Percentiles rank a stretch among this genome's conserved stretches.
phyloP scores from a whole-genome alignment of 2,329 filamentous ascomycete genomes.

The Thielaviopsis populi region DNA sequence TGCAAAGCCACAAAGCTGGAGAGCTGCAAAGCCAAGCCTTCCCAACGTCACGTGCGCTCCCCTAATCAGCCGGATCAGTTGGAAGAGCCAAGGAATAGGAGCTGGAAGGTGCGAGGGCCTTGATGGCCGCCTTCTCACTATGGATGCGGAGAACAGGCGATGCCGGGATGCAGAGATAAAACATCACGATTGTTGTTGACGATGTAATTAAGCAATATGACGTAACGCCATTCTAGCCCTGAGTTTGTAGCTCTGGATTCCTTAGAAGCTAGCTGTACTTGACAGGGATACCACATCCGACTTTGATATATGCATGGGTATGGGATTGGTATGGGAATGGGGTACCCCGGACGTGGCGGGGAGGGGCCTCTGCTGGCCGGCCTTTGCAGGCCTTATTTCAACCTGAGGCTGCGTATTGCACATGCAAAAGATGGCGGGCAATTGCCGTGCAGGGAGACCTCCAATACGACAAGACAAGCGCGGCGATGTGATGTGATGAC shows the following conservation, averaged over 20 bases:
- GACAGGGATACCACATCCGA: neutral
- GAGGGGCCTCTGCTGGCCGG: neutral
- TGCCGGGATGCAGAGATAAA: neutral
- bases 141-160: neutral
- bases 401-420: neutral
- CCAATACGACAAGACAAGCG: neutral
- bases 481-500: neutral
- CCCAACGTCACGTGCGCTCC: neutral
- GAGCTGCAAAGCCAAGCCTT: neutral
- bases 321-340: neutral
- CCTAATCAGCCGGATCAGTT: neutral
- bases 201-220: neutral
- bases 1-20: neutral
- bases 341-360: neutral
- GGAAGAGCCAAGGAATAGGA: neutral
- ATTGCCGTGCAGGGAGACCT: neutral
- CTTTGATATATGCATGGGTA: neutral
- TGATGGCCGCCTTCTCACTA: neutral
- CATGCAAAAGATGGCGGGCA: neutral
- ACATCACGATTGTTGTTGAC: neutral
- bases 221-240: neutral
- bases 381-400: neutral
- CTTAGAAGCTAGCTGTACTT: neutral
- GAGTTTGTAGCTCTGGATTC: neutral
- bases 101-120: neutral